Base-by-base conservation (phyloP, 1,139 yeast genomes). In the Sugiyamaella japonica region DNA sequence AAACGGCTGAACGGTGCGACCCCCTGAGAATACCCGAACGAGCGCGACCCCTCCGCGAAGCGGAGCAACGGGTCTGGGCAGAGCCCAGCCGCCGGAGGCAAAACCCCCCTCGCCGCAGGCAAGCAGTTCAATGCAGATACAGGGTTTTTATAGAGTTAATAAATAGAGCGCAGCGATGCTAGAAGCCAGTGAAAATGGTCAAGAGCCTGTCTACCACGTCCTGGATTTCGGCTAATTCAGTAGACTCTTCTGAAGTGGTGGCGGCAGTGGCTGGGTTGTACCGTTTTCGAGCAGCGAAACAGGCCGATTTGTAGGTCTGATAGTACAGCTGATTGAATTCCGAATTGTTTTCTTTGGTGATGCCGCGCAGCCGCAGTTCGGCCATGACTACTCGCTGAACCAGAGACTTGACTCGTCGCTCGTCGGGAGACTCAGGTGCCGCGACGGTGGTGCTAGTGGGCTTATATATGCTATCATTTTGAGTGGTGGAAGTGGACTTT, bases 311-410 rank as follows among this genome's bases (percentile, higher is more conserved):
- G 48, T 58, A 64, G 15, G 70, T 61, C 28, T 65, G 62, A 43
- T 59, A 59, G 52, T 69, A 68, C 25, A 70, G 53, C 28, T 52
- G 57, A 32, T 63, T 62, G 59, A 61, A 70, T 17, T 69, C 70
- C 13, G 61, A 63, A 54, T 59, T 55, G 31, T 62, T 50, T n/a
- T 57, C 59, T 28, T 62, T 50, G 5, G 56, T 45, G 23, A 69
- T 58, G 3, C 71, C 72, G 12, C 72, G 63, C 43, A 70, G 56
- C 2, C 73, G 62, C 56, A 70, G 56, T 9, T 68, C 73, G 2
- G 70, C 66, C 59, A 68, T 54, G 6, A 70, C 62, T 7, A 69
- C 65, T 49, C 67, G 70, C 48, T 66, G 67, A 9, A 70, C 53
- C 32, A 51, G 61, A 40, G 50, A 50, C 25, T 46, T 34, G 7